Base-by-base conservation (phyloP, 192 early-diverging fungal species). In the Pilobolus umbonatus region DNA sequence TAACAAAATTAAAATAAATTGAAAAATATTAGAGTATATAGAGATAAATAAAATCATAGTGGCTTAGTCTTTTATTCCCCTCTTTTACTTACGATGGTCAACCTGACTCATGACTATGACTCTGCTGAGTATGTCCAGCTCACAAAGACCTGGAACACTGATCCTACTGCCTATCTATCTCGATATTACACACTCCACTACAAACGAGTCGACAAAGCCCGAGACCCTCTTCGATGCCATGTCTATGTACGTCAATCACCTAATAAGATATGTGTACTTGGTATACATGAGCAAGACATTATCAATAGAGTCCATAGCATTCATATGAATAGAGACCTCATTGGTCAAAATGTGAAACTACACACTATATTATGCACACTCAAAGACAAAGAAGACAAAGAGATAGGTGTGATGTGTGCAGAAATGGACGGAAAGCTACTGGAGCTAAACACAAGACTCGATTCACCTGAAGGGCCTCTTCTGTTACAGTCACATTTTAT, bases 211-310 rank as follows among this genome's bases (percentile, higher is more conserved):
- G 24, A 44, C 31, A 34, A 59, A 1, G 29, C n/a, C 1, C 15
- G 26, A 4, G 57, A 46, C 48, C 57, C 43, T 9, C 45, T 46
- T 19, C 19, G 45, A 25, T 26, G 29, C 4, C 21, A 59, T 22
- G 30, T 59, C 8, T 59, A 59, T 47, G 57, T 59, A 28, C 57
- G 57, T 10, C 57, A 59, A 22, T 45, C 57, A 28, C 57, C 57
- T 32, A 59, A 59, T 24, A 59, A 59, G 45, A 59, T 59, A 11
- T 59, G 57, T 17, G 57, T 59, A 2, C 21, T 59, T 9, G 57
- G 57, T 26, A 35, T 59, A 1, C 4, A 3, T 7, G 31, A 54
- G 2, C 26, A 42, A 5, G 56, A 58, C 15, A 22, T 22, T 1
- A 21, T 17, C 19, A 49, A 22, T 0, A 25, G 47, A 10, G 45